Evolutionary conservation across 306 rosid genomes (phyloP), one percentile per base, ranked within the genome.

Genomic region (Cucurbita pepo): DNA sequence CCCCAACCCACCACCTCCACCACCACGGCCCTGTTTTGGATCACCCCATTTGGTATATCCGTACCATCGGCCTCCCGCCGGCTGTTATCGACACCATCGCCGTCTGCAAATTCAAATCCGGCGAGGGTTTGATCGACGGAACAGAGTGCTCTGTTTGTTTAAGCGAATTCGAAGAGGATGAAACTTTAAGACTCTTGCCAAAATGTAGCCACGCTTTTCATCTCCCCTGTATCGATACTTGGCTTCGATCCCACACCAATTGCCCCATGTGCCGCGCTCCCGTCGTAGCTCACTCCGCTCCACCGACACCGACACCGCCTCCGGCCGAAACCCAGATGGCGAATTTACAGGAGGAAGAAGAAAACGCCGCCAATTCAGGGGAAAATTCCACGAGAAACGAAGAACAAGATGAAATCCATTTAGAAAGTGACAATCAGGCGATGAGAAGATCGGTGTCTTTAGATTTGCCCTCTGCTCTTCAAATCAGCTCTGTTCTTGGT

Each of bases 191-290:
- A n/a, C 88, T 92, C 5, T 73, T 92, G 83, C 97, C 97, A 0
- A 90, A 89, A 80, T 92, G 97, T 72, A 76, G 79, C 61, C 97
- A 92, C 76, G 97, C 97, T 77, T 92, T 92, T 80, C 97, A 92
- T 77, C 44, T 85, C 10, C 86, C 83, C 40, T 92, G 97, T 75
- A 90, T 92, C 73, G 97, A 92, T 69, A 92, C 96, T 0, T 92
- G 97, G 97, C 96, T 92, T 38, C 54, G 81, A n/a, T 89, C 97
- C 0, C 97, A 92, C 67, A 92, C 95, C 21, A 92, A 84, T 30
- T 92, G 97, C 53, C 97, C 97, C 48, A 69, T 85, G 86, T 92
- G 97, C 56, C 89, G 96, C 0, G 95, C 97, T 19, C 96, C 96
- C 0, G 82, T 90, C 11, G 83, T 88, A 18, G 45, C 38, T 50